Conservation (phyloP, 73 alveolate genomes). For the Blepharisma japonicum region DNA sequence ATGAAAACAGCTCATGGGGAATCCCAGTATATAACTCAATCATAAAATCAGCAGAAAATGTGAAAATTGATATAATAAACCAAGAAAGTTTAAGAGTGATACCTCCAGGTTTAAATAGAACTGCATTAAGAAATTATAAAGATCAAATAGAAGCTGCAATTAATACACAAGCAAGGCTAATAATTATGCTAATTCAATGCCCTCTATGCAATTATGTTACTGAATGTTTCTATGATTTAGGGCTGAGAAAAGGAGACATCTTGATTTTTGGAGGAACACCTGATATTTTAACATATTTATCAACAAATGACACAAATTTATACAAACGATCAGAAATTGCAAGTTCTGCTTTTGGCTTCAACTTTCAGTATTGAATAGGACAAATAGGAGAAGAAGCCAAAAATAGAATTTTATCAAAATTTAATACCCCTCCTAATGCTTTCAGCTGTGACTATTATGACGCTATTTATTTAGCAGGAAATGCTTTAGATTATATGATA, state of each 20-base stretch:
- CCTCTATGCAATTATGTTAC: background rate
- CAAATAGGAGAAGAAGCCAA: background rate
- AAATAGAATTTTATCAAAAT: background rate
- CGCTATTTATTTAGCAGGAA: background rate
- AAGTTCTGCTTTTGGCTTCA: background rate
- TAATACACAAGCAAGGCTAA: background rate
- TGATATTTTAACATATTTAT: background rate
- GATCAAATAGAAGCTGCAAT: background rate
- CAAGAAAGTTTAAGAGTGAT: background rate
- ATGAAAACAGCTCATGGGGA: too few relatives aligned
- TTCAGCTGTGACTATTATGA: background rate
- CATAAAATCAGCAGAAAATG: background rate
- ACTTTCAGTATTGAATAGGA: background rate
- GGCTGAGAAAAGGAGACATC: conserved; percentile 16
- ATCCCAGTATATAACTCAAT: too few relatives aligned
- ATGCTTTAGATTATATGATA: background rate
- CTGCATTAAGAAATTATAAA: background rate
- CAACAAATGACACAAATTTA: background rate
- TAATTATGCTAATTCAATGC: background rate
- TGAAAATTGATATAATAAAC: background rate
- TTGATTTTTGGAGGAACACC: background rate
- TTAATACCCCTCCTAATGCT: background rate
- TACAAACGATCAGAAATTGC: background rate
- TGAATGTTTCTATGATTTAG: conserved; percentile 15
- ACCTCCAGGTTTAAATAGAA: background rate